These are phyloP conservation scores for Phylloporus sp. DNA, from an alignment of 768 basidiomycete genomes.

Conservation along the genomic window DNA sequence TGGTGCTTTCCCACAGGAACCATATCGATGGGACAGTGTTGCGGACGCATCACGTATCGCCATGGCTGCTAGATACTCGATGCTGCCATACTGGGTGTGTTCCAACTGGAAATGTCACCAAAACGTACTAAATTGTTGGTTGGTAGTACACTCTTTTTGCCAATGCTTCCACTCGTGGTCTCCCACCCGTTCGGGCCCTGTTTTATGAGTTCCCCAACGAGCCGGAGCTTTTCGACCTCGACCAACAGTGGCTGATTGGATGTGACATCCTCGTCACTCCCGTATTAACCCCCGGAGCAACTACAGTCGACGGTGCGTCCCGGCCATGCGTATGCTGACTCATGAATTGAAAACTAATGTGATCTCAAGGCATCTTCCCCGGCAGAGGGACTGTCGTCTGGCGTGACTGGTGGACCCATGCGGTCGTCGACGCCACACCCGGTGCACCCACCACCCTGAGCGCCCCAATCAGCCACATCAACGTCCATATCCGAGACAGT, in stretches of 20 bases:
- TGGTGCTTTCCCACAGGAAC: conserved; percentile 70
- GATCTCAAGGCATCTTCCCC: conserved; percentile 53
- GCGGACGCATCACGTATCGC: conserved; percentile 68
- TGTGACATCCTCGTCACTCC: conserved; percentile 70
- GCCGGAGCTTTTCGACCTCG: conserved; percentile 54
- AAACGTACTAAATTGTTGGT: background rate
- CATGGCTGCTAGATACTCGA: conserved; percentile 62
- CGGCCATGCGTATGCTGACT: background rate
- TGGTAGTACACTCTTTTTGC: conserved; percentile 68
- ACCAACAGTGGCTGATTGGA: conserved; percentile 71
- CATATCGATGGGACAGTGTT: conserved; percentile 77
- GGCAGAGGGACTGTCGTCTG: conserved; percentile 54
- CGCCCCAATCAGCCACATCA: conserved; percentile 73
- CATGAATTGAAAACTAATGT: background rate
- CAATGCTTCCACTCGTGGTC: conserved; percentile 56
- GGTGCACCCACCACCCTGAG: conserved; percentile 45
- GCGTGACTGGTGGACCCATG: conserved; percentile 74
- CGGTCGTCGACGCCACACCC: conserved; percentile 39
- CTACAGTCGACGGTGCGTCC: conserved; percentile 56
- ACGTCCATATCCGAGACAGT: conserved; percentile 69
- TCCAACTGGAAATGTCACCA: background rate
- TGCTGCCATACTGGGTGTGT: conserved; percentile 77
- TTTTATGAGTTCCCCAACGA: conserved; percentile 78
- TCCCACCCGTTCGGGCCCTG: conserved; percentile 68
- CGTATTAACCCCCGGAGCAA: conserved; percentile 62